phyloP scores from a whole-genome alignment of 495 filamentous ascomycete genomes.

The Hypomontagnella submonticulosa region DNA sequence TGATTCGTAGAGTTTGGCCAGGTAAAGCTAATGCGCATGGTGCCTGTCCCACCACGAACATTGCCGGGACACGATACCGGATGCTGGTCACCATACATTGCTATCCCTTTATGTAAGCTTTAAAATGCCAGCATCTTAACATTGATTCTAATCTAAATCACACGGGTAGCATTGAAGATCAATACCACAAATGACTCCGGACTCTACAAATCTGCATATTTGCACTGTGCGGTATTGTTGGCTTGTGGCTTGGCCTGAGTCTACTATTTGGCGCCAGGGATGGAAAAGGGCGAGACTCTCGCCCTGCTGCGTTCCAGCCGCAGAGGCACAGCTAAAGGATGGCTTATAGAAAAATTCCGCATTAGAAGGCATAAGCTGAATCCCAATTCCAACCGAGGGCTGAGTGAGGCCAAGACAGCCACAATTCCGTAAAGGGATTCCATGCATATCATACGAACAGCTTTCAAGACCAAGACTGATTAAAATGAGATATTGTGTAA shows the following conservation, averaged over 20 bases:
- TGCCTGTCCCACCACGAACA: no score
- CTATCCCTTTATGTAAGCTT: background rate
- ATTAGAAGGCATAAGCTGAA: background rate
- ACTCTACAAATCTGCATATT: background rate
- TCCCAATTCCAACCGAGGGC: slow-evolving; percentile 9
- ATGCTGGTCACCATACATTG: background rate
- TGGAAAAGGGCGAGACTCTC: background rate
- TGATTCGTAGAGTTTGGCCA: no score
- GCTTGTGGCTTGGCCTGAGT: slow-evolving; percentile 3
- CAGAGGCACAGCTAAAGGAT: background rate
- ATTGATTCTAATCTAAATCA: no score
- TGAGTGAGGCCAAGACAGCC: slow-evolving; percentile 7
- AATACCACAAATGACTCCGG: background rate
- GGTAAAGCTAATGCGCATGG: no score
- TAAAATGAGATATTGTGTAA: background rate
- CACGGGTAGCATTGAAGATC: no score
- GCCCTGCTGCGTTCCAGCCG: slow-evolving; percentile 1
- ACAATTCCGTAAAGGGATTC: background rate
- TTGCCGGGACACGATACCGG: no score
- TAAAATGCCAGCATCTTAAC: no score
- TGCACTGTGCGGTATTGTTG: background rate
- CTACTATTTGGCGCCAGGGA: slow-evolving; percentile 3
- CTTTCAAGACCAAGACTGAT: slow-evolving; percentile 4
- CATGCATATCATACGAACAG: slow-evolving; percentile 5
- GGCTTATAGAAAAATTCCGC: background rate